Percentiles rank a stretch among this genome's conserved stretches.
Evolutionary conservation across 129 eudicot species (phyloP).

Genomic region (Tagetes erecta): DNA sequence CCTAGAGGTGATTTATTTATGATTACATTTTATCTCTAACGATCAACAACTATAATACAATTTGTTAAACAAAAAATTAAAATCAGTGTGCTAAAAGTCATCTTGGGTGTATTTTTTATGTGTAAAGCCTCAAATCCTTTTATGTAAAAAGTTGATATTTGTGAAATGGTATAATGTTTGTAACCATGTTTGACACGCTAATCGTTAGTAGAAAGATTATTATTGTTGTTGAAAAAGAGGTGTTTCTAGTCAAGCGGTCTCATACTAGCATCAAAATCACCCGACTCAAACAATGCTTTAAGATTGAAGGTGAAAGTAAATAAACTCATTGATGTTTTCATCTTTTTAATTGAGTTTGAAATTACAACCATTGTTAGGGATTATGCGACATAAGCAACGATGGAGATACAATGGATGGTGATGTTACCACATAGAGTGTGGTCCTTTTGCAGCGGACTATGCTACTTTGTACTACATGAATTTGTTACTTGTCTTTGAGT

Average conservation of each 20-base stretch:
- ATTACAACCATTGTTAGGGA: constrained; percentile 31
- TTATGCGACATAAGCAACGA: constrained; percentile 29
- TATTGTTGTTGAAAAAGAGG: neutral
- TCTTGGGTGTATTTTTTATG: neutral
- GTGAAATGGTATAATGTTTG: neutral
- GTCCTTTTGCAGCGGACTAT: neutral
- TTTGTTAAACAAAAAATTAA: neutral
- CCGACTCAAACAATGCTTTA: neutral
- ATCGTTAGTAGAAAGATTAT: neutral
- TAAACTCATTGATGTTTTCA: neutral
- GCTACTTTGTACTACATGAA: constrained; percentile 24
- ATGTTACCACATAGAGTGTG: constrained; percentile 28
- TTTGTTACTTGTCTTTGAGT: constrained; percentile 19
- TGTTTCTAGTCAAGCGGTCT: neutral
- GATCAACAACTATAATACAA: too few relatives aligned
- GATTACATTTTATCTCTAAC: neutral
- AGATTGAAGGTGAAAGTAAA: neutral
- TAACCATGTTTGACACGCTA: neutral
- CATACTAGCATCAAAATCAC: neutral
- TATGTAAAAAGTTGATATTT: neutral
- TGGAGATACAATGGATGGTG: constrained; percentile 33
- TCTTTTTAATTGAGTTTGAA: neutral
- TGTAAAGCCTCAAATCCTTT: neutral
- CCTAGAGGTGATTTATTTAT: neutral
- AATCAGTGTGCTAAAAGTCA: neutral